A percentile compares a stretch with the other conserved stretches of the same genome.
Conservation (phyloP, 106 monocot genomes). For the Phalaenopsis aphrodite region DNA sequence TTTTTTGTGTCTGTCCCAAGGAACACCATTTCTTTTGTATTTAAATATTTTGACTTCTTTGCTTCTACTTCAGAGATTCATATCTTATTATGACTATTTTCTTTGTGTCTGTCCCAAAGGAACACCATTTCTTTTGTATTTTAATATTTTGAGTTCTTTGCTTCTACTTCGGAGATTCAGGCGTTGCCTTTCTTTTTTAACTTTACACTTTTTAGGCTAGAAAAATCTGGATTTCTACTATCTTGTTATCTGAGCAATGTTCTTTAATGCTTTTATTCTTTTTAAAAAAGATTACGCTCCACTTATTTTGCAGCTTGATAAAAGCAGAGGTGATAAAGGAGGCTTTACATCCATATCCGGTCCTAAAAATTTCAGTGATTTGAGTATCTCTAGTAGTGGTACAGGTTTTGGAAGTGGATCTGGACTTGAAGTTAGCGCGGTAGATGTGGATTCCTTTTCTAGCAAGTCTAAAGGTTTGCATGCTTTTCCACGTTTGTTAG, state of each 20-base stretch:
- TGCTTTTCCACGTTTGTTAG: background rate
- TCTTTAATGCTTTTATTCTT: background rate
- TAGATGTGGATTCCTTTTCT: constrained; percentile 62
- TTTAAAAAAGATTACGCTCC: background rate
- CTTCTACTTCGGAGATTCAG: no score
- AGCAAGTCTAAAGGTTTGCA: constrained; percentile 68
- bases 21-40: no score
- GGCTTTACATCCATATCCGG: constrained; percentile 71
- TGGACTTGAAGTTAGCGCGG: constrained; percentile 65
- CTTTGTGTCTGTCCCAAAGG: no score
- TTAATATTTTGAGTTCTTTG: no score
- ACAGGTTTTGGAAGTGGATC: constrained; percentile 91
- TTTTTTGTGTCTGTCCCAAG: no score
- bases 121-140: no score
- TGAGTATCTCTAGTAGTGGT: constrained; percentile 74
- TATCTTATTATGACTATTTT: no score
- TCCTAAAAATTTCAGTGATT: constrained; percentile 56
- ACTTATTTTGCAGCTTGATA: constrained; percentile 65
- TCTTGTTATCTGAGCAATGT: background rate
- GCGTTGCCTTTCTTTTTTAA: no score
- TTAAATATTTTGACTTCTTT: no score
- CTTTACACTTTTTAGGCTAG: no score
- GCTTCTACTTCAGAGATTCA: no score
- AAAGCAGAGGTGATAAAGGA: constrained; percentile 80
- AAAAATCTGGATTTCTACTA: background rate